Evolutionary conservation across 192 early-diverging fungal species (phyloP).

Genomic region (Backusella sp.): DNA sequence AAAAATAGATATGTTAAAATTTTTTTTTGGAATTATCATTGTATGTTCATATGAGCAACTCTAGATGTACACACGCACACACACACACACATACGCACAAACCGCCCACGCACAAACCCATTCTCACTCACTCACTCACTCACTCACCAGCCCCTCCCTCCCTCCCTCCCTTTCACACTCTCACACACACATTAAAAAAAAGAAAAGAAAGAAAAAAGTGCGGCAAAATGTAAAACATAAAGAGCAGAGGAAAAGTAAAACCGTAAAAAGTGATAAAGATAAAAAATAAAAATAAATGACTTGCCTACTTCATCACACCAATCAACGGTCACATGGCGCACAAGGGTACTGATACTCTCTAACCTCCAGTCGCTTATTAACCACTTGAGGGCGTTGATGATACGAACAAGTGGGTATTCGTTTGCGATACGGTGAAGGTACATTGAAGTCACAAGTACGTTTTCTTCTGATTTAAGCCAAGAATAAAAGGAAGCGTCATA

Average conservation of each 20-base stretch:
- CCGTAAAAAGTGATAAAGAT: constrained; percentile 18
- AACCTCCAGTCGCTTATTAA: constrained; percentile 71
- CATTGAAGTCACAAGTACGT: constrained; percentile 66
- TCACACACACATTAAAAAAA: background rate
- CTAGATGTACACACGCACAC: background rate
- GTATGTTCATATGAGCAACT: background rate
- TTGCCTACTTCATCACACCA: constrained; percentile 59
- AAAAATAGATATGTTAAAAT: background rate
- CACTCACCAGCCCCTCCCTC: no score
- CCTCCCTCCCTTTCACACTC: no score
- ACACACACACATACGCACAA: background rate
- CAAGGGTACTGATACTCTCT: constrained; percentile 66
- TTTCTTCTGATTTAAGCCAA: constrained; percentile 75
- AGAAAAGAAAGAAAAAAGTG: background rate
- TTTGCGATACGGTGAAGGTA: constrained; percentile 74
- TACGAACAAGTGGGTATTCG: constrained; percentile 70
- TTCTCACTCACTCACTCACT: background rate
- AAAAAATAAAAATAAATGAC: constrained; percentile 3
- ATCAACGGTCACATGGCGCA: constrained; percentile 69
- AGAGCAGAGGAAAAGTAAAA: background rate
- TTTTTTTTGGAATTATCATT: background rate
- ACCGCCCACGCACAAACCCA: background rate
- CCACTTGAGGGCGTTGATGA: constrained; percentile 76
- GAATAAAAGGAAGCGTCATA: constrained; percentile 77
- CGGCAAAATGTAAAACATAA: background rate